Base-by-base conservation (phyloP, 805 yeast genomes). In the Torulaspora indica region DNA sequence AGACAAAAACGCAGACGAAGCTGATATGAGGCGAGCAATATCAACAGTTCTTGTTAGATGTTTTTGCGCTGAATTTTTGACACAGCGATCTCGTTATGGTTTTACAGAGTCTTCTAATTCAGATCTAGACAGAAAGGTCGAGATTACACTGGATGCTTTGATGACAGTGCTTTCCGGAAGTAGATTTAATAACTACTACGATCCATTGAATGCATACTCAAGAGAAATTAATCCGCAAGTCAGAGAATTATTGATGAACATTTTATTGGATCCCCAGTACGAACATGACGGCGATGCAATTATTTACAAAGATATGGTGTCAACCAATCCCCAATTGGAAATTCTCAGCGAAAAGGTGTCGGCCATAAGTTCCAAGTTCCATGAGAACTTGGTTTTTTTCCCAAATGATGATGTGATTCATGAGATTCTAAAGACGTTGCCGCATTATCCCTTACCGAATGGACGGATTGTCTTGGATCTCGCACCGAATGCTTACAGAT, bases 11-110 rank as follows among this genome's bases (percentile, higher is more conserved):
- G 82, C 90, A 0, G 75, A 77, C 10, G 81, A 76, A 48, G 47
- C 75, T 50, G 87, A 84, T 51, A 95, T 90, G 54, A 71, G 89
- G 50, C 73, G 75, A 10, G 70, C 77, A 4, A 75, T 74, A 39
- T 76, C 71, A 13, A 64, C 52, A n/a, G 52, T 63, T 1, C 39
- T 65, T 8, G 49, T 64, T 20, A 53, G 56, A 5, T 46, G 52
- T 1, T 56, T 64, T 34, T 48, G 59, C 8, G 46, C 45, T 7
- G 63, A 57, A 29, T 62, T 52, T 35, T 35, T 62, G 27, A 18
- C 28, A 12, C 55, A 57, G 22, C 44, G 59, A n/a, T 24, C 47
- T 1, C 41, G 55, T n/a, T 63, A 55, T 43, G 63, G 65, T 4
- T 54, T 46, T 40, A 29, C 38, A 10, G 45, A 44, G 2, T 13